Percentiles rank a stretch among this genome's conserved stretches.
Evolutionary conservation across 805 yeast genomes (phyloP).

Genomic region (Zygotorulaspora danielsina): DNA sequence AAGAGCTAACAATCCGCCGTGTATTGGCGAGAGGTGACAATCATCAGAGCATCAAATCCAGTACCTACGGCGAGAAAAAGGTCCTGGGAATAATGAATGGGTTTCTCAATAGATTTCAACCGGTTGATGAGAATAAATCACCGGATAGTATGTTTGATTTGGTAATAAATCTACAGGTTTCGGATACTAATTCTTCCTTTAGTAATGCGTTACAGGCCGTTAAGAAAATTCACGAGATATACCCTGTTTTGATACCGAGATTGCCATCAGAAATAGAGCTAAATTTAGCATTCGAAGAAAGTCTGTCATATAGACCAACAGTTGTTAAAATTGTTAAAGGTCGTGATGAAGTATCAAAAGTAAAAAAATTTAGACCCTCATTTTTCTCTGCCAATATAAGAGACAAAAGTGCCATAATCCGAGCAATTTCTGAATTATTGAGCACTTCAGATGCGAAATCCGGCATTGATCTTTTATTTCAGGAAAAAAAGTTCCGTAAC

Average conservation of each 20-base stretch:
- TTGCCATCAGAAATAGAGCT: slow-evolving; percentile 43
- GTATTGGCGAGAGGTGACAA: slow-evolving; percentile 73
- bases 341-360: slow-evolving; percentile 12
- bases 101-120: slow-evolving; percentile 66
- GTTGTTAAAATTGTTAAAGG: slow-evolving; percentile 37
- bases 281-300: slow-evolving; percentile 46
- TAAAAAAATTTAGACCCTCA: slow-evolving; percentile 32
- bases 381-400: slow-evolving; percentile 45
- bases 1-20: slow-evolving; percentile 54
- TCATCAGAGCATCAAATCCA: slow-evolving; percentile 74
- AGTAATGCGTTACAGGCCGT: slow-evolving; percentile 47
- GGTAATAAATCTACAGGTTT: slow-evolving; percentile 54
- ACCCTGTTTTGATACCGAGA: slow-evolving; percentile 42
- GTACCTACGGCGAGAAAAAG: slow-evolving; percentile 42
- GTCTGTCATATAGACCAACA: slow-evolving; percentile 53
- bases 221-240: slow-evolving; percentile 36
- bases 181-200: slow-evolving; percentile 42
- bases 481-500: slow-evolving; percentile 41
- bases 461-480: slow-evolving; percentile 31
- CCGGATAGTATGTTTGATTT: slow-evolving; percentile 71
- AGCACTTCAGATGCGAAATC: slow-evolving; percentile 1
- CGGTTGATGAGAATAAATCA: slow-evolving; percentile 39
- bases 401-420: slow-evolving; percentile 13
- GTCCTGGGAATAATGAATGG: slow-evolving; percentile 67
- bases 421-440: slow-evolving; percentile 7